phyloP scores from a whole-genome alignment of 2,329 filamentous ascomycete species.

The Neocucurbitaria cava region DNA sequence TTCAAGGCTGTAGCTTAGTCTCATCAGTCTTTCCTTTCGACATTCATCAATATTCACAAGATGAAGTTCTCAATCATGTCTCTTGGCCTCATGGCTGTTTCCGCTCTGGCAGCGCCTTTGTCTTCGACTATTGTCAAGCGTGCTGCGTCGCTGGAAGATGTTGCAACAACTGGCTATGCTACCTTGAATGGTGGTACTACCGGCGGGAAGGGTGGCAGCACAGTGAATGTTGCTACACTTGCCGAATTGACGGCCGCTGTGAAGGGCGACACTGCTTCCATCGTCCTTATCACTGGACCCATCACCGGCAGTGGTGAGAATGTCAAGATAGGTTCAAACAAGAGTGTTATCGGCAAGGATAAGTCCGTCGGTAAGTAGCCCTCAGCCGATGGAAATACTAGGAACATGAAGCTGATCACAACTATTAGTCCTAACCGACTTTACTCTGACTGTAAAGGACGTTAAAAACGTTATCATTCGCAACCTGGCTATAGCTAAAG shows the following conservation, averaged over 20 bases:
- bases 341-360: constrained; percentile 60
- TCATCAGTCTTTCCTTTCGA: constrained; percentile 24
- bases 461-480: constrained; percentile 63
- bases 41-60: constrained; percentile 8
- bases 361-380: constrained; percentile 46
- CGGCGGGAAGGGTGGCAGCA: constrained; percentile 48
- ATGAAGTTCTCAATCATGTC: constrained; percentile 44
- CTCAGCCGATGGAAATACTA: not conserved
- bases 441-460: constrained; percentile 57
- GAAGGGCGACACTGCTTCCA: constrained; percentile 51
- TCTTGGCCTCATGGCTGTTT: constrained; percentile 38
- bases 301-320: constrained; percentile 50
- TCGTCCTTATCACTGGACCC: constrained; percentile 57
- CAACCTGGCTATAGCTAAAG: constrained; percentile 62
- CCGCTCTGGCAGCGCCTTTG: constrained; percentile 44
- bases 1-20: constrained; percentile 17
- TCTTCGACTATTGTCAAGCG: constrained; percentile 34
- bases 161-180: constrained; percentile 41
- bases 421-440: constrained; percentile 50
- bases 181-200: constrained; percentile 48
- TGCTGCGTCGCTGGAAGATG: constrained; percentile 36
- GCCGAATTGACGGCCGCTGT: constrained; percentile 55
- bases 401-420: not conserved
- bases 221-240: constrained; percentile 44
- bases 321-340: constrained; percentile 58